phyloP scores from a whole-genome alignment of 106 monocot genomes.

The Cymbidium sinense region DNA sequence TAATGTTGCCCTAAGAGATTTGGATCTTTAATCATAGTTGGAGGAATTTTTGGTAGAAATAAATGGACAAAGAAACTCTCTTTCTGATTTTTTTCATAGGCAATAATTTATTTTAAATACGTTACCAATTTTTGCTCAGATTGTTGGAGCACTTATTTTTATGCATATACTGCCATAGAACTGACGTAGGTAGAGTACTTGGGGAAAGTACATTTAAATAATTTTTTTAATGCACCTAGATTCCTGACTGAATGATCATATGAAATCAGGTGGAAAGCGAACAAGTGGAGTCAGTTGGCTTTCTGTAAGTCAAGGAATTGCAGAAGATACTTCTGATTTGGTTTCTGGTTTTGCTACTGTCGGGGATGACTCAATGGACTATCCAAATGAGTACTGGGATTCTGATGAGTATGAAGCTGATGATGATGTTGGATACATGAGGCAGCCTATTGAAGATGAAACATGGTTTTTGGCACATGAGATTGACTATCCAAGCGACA shows the following conservation, averaged over 20 bases:
- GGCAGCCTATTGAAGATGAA: constrained; percentile 99
- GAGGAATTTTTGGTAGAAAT: no score
- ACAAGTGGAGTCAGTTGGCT: constrained; percentile 74
- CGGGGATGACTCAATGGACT: constrained; percentile 86
- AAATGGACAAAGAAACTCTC: no score
- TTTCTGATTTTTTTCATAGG: no score
- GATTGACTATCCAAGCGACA: constrained; percentile 98
- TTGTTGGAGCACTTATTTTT: no score
- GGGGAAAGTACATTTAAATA: background rate
- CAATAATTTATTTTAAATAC: no score
- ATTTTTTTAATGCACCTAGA: background rate
- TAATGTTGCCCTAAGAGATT: no score
- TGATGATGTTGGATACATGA: constrained; percentile 93
- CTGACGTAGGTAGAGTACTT: no score
- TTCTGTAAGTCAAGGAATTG: constrained; percentile 95
- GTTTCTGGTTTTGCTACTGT: constrained; percentile 97
- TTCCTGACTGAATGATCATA: constrained; percentile 3
- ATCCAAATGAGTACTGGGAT: constrained; percentile 98
- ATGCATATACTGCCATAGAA: no score
- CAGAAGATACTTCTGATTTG: constrained; percentile 88
- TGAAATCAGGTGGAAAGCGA: constrained; percentile 63
- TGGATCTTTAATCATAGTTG: no score
- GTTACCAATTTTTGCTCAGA: no score
- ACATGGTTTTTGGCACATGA: constrained; percentile 99
- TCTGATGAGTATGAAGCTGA: constrained; percentile 99